Base-by-base conservation (phyloP, 208 protist species). In the Trypanosoma mega region DNA sequence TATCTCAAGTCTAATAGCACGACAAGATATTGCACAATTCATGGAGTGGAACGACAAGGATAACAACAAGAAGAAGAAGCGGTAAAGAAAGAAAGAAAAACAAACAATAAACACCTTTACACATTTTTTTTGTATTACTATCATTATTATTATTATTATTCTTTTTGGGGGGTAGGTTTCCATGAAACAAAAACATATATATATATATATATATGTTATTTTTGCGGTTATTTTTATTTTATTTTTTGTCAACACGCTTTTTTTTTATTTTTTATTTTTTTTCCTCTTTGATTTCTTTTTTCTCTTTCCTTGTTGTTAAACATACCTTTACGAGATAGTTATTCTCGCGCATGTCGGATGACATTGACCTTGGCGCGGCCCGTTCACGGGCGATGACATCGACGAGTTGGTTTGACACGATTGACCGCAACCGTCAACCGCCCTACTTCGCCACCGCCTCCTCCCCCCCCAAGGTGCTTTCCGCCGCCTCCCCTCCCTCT, bases 331-430 rank as follows among this genome's bases (percentile, higher is more conserved):
- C 23, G 27, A 7, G 48, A n/a, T 53, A 21, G 0, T n/a, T 53
- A 36, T 53, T n/a, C 5, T 6, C n/a, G n/a, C n/a, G n/a, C 21
- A 69, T 69, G 63, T 62, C 41, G 23, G 53, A 69, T 29, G 53
- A 23, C 26, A 49, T 61, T 29, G 63, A 69, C 37, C 46, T 62
- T 0, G 62, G 23, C 23, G n/a, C n/a, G n/a, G n/a, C n/a, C n/a
- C n/a, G n/a, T n/a, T n/a, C n/a, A n/a, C n/a, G n/a, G n/a, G n/a
- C n/a, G n/a, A n/a, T n/a, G n/a, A n/a, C n/a, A n/a, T n/a, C 63
- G 16, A 56, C 53, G 7, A 53, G 47, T 34, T 69, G 63, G 63
- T 69, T 69, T 55, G 53, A 69, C 29, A 34, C 54, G 4, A 62
- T 69, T 41, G 62, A 27, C 34, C n/a, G 12, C n/a, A 51, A 30